phyloP scores from a whole-genome alignment of 2,329 filamentous ascomycete genomes.

The Fusarium poae region DNA sequence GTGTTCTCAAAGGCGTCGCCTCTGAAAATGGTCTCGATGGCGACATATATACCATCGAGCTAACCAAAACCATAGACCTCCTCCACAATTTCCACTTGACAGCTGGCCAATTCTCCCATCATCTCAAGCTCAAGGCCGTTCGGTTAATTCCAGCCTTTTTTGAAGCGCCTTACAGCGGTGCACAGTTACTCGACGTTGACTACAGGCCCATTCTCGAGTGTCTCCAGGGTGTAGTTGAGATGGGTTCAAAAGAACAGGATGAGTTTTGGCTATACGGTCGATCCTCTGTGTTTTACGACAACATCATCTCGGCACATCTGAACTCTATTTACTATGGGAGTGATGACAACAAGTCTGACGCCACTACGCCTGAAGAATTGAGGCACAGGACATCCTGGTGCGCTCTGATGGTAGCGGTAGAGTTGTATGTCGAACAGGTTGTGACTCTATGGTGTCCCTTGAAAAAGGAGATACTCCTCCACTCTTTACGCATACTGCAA shows the following conservation, averaged over 20 bases:
- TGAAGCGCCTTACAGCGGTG: neutral
- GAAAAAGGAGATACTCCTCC: neutral
- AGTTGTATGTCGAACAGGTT: slow-evolving; percentile 15
- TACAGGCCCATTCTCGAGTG: neutral
- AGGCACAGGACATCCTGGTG: slow-evolving; percentile 9
- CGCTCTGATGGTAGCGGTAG: neutral
- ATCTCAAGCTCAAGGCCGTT: slow-evolving; percentile 18
- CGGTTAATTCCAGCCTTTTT: slow-evolving; percentile 27
- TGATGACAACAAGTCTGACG: accelerated
- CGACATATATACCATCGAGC: accelerated
- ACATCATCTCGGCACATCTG: slow-evolving; percentile 2
- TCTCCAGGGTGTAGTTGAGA: neutral
- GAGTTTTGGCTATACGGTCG: slow-evolving; percentile 5
- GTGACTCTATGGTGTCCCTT: neutral
- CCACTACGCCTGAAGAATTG: neutral
- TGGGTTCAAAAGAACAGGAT: neutral
- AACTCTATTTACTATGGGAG: neutral
- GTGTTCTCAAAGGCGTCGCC: neutral
- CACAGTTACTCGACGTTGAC: neutral
- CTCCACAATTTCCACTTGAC: slow-evolving; percentile 10
- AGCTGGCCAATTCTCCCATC: neutral
- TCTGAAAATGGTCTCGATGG: neutral
- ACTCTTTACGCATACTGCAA: neutral
- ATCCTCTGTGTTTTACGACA: neutral
- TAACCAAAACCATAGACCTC: neutral